Percentiles rank a stretch among this genome's conserved stretches.
These are phyloP conservation scores for Phytophthora ohioensis DNA, from an alignment of 352 stramenopile genomes.

Conservation along the genomic window DNA sequence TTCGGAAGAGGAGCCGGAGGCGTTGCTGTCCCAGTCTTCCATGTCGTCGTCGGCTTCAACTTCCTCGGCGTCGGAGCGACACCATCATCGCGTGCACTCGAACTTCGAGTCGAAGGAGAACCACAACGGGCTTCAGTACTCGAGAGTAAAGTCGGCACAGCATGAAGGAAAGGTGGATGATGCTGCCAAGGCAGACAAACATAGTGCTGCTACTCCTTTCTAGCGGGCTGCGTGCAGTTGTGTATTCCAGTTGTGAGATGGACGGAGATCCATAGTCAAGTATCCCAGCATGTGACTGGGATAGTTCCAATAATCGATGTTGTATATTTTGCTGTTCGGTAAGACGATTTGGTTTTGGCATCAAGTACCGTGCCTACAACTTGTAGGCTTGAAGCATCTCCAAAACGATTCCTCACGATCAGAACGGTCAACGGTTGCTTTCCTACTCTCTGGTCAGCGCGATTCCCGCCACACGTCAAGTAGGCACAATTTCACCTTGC, in stretches of 20 bases:
- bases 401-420: neutral
- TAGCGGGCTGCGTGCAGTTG: conserved; percentile 8
- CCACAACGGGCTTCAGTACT: conserved; percentile 18
- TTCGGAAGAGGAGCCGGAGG: conserved; percentile 38
- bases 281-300: conserved; percentile 1
- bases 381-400: too few species aligned
- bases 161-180: conserved; percentile 9
- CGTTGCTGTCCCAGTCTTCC: conserved; percentile 27
- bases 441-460: too few species aligned
- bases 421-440: neutral
- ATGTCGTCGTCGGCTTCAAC: conserved; percentile 25
- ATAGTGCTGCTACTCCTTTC: conserved; percentile 6
- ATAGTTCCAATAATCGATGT: conserved; percentile 35
- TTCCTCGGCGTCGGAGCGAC: conserved; percentile 19
- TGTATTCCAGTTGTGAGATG: conserved; percentile 24
- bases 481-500: too few species aligned
- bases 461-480: too few species aligned
- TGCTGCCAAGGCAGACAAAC: conserved; percentile 11
- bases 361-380: too few species aligned
- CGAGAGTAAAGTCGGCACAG: conserved; percentile 11
- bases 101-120: conserved; percentile 16
- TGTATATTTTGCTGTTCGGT: conserved; percentile 27
- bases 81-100: neutral
- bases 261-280: conserved; percentile 16
- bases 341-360: neutral